A percentile compares a stretch with the other conserved stretches of the same genome.
Conservation (phyloP, 2,329 filamentous ascomycete species). For the Alternaria panax region DNA sequence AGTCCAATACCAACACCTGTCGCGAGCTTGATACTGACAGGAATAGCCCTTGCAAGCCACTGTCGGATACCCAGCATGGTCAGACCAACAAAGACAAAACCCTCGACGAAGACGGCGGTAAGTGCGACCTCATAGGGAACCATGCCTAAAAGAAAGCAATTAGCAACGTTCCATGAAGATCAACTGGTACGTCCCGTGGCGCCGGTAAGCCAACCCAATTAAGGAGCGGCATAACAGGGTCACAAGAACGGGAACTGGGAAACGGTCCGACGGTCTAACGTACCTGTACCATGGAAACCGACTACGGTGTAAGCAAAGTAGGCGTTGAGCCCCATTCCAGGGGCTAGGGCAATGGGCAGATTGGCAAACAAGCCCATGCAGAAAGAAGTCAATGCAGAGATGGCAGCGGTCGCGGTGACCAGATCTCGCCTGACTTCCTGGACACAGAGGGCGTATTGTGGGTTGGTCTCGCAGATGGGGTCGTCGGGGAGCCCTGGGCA, state of each 20-base stretch:
- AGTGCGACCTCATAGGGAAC: constrained; percentile 79
- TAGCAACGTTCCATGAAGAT: constrained; percentile 18
- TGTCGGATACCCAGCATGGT: constrained; percentile 76
- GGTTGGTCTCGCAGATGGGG: constrained; percentile 63
- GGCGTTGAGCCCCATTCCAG: constrained; percentile 83
- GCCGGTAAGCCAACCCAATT: constrained; percentile 1
- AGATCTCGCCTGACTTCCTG: constrained; percentile 74
- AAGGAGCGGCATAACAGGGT: constrained; percentile 18
- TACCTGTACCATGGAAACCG: constrained; percentile 75
- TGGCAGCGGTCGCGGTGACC: constrained; percentile 85
- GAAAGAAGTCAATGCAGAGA: constrained; percentile 79
- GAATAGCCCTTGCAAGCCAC: constrained; percentile 73
- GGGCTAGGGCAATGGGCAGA: constrained; percentile 75
- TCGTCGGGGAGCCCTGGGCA: constrained; percentile 59
- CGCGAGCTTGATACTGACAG: constrained; percentile 83
- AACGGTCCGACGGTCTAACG: constrained; percentile 16
- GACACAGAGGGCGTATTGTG: constrained; percentile 69
- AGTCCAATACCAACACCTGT: constrained; percentile 86
- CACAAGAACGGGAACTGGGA: constrained; percentile 25
- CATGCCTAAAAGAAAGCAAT: constrained; percentile 46
- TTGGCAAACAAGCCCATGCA: constrained; percentile 85
- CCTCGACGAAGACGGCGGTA: constrained; percentile 88
- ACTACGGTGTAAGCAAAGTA: constrained; percentile 87
- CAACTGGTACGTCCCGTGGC: constrained; percentile 5
- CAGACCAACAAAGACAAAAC: constrained; percentile 82